These are phyloP conservation scores for Amylostereum areolatum DNA, from an alignment of 1,284 basidiomycete species.

Conservation along the genomic window DNA sequence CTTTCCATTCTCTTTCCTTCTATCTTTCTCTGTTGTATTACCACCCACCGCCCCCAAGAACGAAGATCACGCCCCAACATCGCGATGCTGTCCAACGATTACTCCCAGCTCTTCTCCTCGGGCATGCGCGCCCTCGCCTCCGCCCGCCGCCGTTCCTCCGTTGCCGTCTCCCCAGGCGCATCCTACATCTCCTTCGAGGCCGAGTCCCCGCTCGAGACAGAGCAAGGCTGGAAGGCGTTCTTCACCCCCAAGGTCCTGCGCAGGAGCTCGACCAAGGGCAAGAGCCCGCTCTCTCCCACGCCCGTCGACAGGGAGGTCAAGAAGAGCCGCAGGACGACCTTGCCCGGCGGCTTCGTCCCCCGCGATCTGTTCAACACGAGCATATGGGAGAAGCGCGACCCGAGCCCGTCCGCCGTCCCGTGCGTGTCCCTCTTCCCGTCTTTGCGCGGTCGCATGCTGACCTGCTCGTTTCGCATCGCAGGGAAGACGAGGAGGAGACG, in stretches of 20 bases:
- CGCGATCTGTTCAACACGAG: too few species aligned
- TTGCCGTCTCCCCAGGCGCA: neutral
- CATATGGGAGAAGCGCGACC: too few species aligned
- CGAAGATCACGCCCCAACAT: neutral
- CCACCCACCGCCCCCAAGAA: neutral
- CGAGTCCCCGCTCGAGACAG: conserved; percentile 3
- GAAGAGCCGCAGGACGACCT: neutral
- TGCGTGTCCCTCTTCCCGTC: too few species aligned
- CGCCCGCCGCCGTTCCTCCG: neutral
- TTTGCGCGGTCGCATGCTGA: too few species aligned
- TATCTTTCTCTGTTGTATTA: neutral
- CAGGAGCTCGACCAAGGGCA: neutral
- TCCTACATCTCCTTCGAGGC: neutral
- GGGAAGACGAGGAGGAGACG: too few species aligned
- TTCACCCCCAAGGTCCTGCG: too few species aligned
- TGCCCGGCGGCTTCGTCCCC: neutral
- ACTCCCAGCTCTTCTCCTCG: conserved; percentile 15
- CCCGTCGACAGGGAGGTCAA: neutral
- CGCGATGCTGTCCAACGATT: conserved; percentile 9
- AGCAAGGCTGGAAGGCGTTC: neutral
- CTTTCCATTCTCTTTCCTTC: neutral
- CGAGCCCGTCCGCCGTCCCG: too few species aligned
- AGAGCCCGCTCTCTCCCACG: neutral
- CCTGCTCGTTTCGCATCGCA: too few species aligned
- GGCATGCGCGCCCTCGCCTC: conserved; percentile 11